These are phyloP conservation scores for Lathyrus sativus DNA, from an alignment of 306 rosid species.

Conservation along the genomic window DNA sequence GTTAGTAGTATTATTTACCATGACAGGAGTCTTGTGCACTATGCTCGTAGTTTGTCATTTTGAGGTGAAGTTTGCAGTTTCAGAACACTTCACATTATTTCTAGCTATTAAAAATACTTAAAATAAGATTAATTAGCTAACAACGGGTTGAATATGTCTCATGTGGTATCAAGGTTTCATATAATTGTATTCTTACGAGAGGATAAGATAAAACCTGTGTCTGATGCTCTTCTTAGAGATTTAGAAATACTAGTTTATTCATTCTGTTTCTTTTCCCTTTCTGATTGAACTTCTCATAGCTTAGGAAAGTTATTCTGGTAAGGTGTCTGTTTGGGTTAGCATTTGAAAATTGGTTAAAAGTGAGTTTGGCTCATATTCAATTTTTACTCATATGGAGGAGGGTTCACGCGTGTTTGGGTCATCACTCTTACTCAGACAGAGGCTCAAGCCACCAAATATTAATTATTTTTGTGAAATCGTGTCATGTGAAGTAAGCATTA, in stretches of 20 bases:
- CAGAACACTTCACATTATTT: neutral
- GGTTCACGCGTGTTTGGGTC: neutral
- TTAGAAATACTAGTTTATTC: slow-evolving; percentile 2
- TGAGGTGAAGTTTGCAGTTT: slow-evolving; percentile 1
- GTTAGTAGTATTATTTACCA: neutral
- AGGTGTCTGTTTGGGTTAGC: neutral
- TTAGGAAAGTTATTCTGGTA: slow-evolving; percentile 14
- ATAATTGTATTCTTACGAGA: slow-evolving; percentile 6
- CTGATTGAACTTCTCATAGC: slow-evolving; percentile 2
- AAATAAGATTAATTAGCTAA: slow-evolving; percentile 2
- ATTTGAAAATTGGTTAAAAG: slow-evolving; percentile 16
- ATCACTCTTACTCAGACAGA: neutral
- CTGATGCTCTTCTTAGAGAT: slow-evolving; percentile 8
- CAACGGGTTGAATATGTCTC: slow-evolving; percentile 14
- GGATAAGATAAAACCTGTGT: slow-evolving; percentile 17
- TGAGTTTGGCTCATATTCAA: neutral
- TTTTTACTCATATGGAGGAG: neutral
- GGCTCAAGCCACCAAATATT: neutral
- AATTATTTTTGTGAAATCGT: slow-evolving; percentile 1
- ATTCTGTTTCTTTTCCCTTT: slow-evolving; percentile 15
- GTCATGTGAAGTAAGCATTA: neutral
- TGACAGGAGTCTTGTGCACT: neutral
- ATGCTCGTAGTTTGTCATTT: slow-evolving; percentile 14
- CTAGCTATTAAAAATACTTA: slow-evolving; percentile 15
- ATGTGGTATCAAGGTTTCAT: neutral